Evolutionary conservation across 352 stramenopile genomes (phyloP).

Genomic region (Phytophthora hibernalis): DNA sequence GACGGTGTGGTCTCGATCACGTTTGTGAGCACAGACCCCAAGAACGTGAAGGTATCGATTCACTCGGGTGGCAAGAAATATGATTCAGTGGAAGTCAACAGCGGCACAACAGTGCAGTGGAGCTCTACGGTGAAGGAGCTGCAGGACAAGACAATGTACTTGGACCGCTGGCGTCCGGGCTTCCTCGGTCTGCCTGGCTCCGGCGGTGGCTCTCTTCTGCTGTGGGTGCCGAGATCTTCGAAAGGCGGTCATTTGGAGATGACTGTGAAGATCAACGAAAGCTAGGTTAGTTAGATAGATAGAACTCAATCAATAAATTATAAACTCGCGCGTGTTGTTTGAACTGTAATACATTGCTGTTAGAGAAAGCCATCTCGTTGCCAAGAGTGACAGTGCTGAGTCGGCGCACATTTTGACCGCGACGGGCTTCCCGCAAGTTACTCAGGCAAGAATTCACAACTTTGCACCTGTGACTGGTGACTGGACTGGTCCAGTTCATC

Average conservation of each 20-base stretch:
- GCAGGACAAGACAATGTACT: slow-evolving; percentile 64
- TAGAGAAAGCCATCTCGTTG: too few species aligned
- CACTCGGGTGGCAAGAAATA: slow-evolving; percentile 50
- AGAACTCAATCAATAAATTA: slow-evolving; percentile 42
- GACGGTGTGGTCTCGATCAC: slow-evolving; percentile 48
- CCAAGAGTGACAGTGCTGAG: too few species aligned
- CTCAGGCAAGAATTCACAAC: too few species aligned
- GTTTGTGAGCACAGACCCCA: slow-evolving; percentile 52
- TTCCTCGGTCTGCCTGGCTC: slow-evolving; percentile 47
- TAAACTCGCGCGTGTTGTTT: slow-evolving; percentile 11
- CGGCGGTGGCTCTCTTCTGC: slow-evolving; percentile 53
- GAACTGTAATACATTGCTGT: neutral
- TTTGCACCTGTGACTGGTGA: too few species aligned
- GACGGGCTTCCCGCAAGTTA: too few species aligned
- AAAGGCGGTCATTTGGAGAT: slow-evolving; percentile 54
- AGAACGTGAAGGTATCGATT: slow-evolving; percentile 57
- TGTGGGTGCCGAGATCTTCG: slow-evolving; percentile 58
- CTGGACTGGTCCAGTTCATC: too few species aligned
- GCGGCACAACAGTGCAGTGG: slow-evolving; percentile 50
- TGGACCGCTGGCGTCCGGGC: slow-evolving; percentile 70
- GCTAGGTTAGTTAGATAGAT: slow-evolving; percentile 37
- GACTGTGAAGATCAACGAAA: slow-evolving; percentile 53
- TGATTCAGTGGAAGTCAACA: slow-evolving; percentile 40
- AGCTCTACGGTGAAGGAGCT: slow-evolving; percentile 43
- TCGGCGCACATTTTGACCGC: too few species aligned